These are phyloP conservation scores for Lactarius evosmus DNA, from an alignment of 768 basidiomycete genomes.

Conservation along the genomic window DNA sequence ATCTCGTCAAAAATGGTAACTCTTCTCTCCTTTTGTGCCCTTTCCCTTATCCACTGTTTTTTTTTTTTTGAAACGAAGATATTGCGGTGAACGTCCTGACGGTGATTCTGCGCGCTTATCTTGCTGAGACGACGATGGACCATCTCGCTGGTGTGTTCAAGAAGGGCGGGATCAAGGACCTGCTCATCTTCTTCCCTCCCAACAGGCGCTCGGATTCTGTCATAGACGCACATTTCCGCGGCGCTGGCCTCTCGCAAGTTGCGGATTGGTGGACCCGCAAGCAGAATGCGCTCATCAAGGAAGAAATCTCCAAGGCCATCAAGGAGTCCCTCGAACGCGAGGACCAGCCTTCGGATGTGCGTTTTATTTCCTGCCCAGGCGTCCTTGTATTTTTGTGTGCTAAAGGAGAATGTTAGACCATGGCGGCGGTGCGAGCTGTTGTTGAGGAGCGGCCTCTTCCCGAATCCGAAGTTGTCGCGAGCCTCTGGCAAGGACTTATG, in stretches of 20 bases:
- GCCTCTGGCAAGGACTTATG: conserved; percentile 93
- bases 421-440: conserved; percentile 64
- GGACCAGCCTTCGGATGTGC: conserved; percentile 65
- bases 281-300: conserved; percentile 79
- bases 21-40: not conserved
- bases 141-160: conserved; percentile 80
- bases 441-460: conserved; percentile 81
- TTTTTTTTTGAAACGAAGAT: conserved; percentile 43
- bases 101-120: conserved; percentile 75
- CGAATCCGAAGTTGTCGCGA: conserved; percentile 78
- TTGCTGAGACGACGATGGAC: conserved; percentile 83
- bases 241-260: conserved; percentile 69
- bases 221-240: conserved; percentile 86
- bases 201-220: conserved; percentile 71
- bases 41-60: conserved; percentile 9
- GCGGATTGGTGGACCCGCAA: conserved; percentile 95
- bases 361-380: conserved; percentile 29
- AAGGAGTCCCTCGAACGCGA: conserved; percentile 67
- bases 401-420: conserved; percentile 51
- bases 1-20: conserved; percentile 90
- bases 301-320: conserved; percentile 65
- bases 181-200: conserved; percentile 82
- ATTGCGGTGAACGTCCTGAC: conserved; percentile 75
- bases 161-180: conserved; percentile 80
- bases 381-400: not conserved